Percentiles rank a stretch among this genome's conserved stretches.
phyloP scores from a whole-genome alignment of 2,329 filamentous ascomycete species.

The Biscogniauxia sp. region DNA sequence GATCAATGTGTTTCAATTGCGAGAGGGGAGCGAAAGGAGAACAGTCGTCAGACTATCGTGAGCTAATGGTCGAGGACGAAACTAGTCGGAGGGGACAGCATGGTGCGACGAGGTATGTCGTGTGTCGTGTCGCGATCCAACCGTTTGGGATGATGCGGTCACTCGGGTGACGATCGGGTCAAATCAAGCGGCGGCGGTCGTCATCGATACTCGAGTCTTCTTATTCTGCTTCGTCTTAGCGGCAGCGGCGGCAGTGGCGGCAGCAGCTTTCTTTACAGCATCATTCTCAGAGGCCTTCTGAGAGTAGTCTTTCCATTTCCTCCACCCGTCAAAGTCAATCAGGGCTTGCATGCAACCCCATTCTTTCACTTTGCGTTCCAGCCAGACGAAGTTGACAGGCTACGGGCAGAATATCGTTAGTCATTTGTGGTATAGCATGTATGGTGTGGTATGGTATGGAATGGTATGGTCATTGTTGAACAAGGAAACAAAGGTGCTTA shows the following conservation, averaged over 20 bases:
- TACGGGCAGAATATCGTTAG: constrained; percentile 35
- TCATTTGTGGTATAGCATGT: background rate
- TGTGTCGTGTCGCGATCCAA: background rate
- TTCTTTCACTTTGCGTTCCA: constrained; percentile 96
- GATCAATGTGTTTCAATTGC: background rate
- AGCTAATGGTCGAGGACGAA: background rate
- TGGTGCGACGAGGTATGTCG: background rate
- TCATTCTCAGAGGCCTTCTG: constrained; percentile 45
- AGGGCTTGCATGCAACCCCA: constrained; percentile 99
- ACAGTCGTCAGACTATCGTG: background rate
- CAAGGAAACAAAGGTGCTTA: constrained; percentile 40
- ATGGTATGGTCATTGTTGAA: background rate
- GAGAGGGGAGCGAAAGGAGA: background rate
- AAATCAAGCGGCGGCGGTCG: constrained; percentile 25
- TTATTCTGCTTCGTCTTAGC: constrained; percentile 38
- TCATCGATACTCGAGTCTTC: constrained; percentile 43
- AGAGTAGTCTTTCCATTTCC: constrained; percentile 88
- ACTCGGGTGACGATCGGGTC: background rate
- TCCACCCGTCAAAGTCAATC: constrained; percentile 98
- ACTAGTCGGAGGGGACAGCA: background rate
- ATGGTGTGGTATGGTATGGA: no score
- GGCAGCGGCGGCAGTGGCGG: constrained; percentile 31
- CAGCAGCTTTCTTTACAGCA: constrained; percentile 40
- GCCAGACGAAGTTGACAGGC: constrained; percentile 97
- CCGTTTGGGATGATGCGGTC: background rate